These are phyloP conservation scores for bread wheat (Triticum aestivum) DNA, from an alignment of 176 grass and related monocot genomes.

Conservation along the genomic window IWGSC_CS_RefSeq_v2.1 NC_057808.1:547291081-547291580, in stretches of 20 bases:
- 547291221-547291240: not conserved
- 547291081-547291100: not conserved
- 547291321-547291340: no score
- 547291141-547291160: not conserved
- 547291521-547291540: not conserved
- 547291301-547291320: not conserved
- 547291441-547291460: not conserved
- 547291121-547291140: not conserved
- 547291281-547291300: not conserved
- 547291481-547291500: not conserved
- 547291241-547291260: not conserved
- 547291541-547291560: not conserved
- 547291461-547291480: not conserved
- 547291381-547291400: not conserved
- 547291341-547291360: not conserved
- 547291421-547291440: not conserved
- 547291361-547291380: not conserved
- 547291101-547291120: not conserved
- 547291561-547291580: not conserved
- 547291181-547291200: not conserved
- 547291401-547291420: not conserved
- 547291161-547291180: not conserved
- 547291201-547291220: not conserved
- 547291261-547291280: not conserved
- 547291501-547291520: not conserved